Percentiles rank a stretch among this genome's conserved stretches.
Conservation (phyloP, 139 green algal genomes). For the Ettlia oleoabundans region DNA sequence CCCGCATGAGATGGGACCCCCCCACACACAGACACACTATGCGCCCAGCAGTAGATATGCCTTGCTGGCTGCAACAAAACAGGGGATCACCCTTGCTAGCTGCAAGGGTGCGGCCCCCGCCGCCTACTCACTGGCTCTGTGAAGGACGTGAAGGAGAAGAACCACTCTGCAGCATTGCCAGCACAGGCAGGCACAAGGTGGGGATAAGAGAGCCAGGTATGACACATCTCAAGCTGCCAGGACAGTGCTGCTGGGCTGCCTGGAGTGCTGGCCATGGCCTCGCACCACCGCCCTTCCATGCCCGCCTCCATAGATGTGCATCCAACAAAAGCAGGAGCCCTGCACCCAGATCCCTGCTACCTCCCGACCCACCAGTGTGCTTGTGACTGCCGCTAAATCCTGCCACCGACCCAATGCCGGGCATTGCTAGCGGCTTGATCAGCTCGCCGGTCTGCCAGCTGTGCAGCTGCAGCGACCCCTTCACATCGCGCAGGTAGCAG, state of each 20-base stretch:
- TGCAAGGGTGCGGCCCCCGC: not conserved
- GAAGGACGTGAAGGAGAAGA: conserved; percentile 82
- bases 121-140: conserved; percentile 53
- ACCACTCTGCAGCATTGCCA: conserved; percentile 43
- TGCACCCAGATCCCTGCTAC: not conserved
- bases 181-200: not conserved
- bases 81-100: not conserved
- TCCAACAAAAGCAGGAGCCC: no score
- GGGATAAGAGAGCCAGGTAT: not conserved
- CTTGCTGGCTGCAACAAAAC: no score
- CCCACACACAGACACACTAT: no score
- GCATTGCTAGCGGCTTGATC: conserved; percentile 61
- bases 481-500: conserved; percentile 64
- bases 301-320: no score
- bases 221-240: no score
- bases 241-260: no score
- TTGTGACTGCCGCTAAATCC: conserved; percentile 68
- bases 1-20: not conserved
- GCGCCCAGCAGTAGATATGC: no score
- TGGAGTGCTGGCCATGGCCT: no score
- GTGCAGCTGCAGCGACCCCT: conserved; percentile 65
- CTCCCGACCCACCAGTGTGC: conserved; percentile 47
- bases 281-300: no score
- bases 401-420: conserved; percentile 66
- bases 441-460: conserved; percentile 51